These are phyloP conservation scores for Trametes maxima DNA, from an alignment of 768 basidiomycete species.

Conservation along the genomic window DNA sequence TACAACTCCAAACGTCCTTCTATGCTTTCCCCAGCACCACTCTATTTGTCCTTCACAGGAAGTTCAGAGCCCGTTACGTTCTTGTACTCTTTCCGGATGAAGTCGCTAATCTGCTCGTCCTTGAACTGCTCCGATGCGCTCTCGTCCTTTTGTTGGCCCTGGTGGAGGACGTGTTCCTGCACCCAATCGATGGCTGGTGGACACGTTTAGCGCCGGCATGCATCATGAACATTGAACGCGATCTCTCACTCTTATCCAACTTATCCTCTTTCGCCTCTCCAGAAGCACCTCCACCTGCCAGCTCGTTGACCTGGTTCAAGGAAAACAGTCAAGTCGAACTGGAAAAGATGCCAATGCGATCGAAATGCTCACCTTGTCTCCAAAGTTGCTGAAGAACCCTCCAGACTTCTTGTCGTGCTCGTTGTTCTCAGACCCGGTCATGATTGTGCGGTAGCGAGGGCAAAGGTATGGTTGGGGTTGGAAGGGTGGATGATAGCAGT, in stretches of 20 bases:
- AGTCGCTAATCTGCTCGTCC: slow-evolving; percentile 42
- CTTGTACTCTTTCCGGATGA: slow-evolving; percentile 39
- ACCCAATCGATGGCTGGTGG: slow-evolving; percentile 42
- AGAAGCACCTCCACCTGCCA: slow-evolving; percentile 13
- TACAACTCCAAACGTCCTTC: background rate
- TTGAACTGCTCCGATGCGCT: slow-evolving; percentile 43
- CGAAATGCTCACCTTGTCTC: background rate
- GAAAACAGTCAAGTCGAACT: background rate
- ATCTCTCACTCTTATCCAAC: slow-evolving; percentile 40
- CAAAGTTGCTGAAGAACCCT: slow-evolving; percentile 3
- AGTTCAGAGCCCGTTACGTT: slow-evolving; percentile 42
- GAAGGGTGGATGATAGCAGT: background rate
- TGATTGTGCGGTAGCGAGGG: background rate
- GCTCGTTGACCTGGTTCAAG: slow-evolving; percentile 11
- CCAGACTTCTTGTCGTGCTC: slow-evolving; percentile 1
- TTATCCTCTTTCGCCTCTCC: slow-evolving; percentile 28
- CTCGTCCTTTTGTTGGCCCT: slow-evolving; percentile 43
- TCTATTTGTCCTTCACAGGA: slow-evolving; percentile 33
- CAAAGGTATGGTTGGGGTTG: background rate
- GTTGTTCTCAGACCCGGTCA: background rate
- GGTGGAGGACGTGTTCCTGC: slow-evolving; percentile 43
- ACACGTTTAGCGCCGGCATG: too few relatives aligned
- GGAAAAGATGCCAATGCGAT: background rate
- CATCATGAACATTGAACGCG: too few relatives aligned
- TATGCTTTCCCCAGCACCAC: background rate